A percentile compares a stretch with the other conserved stretches of the same genome.
Conservation (phyloP, 1,284 basidiomycete genomes). For the Trichosporon asahii region DNA sequence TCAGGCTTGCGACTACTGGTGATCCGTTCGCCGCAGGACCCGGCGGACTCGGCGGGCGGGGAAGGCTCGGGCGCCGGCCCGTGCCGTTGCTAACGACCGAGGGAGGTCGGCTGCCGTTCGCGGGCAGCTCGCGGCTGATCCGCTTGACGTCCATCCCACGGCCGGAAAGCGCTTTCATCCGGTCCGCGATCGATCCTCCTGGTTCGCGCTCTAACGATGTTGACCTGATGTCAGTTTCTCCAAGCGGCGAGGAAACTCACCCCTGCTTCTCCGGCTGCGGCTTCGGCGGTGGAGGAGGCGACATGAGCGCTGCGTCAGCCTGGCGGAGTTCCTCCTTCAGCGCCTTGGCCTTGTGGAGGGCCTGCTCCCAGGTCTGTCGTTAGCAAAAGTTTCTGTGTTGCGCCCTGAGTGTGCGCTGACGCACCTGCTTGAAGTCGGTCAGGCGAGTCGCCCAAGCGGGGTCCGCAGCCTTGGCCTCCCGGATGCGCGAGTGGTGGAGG, state of each 20-base stretch:
- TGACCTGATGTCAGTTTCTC: not conserved
- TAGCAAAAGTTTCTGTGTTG: not conserved
- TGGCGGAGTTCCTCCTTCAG: slow-evolving; percentile 37
- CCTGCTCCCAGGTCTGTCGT: slow-evolving; percentile 37
- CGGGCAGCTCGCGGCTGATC: slow-evolving; percentile 33
- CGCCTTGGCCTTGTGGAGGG: slow-evolving; percentile 40
- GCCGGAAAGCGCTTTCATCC: slow-evolving; percentile 48
- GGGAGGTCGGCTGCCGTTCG: not conserved
- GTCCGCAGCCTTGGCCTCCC: slow-evolving; percentile 33
- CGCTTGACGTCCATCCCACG: slow-evolving; percentile 49
- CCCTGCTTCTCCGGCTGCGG: not conserved
- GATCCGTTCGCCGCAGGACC: slow-evolving; percentile 2
- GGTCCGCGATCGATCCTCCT: slow-evolving; percentile 49
- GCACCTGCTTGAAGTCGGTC: slow-evolving; percentile 43
- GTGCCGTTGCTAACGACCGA: slow-evolving; percentile 10
- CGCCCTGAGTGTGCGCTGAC: slow-evolving; percentile 15
- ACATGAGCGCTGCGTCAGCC: slow-evolving; percentile 9
- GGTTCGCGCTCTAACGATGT: slow-evolving; percentile 19
- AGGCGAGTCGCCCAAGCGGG: slow-evolving; percentile 33
- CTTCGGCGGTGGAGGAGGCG: slow-evolving; percentile 15
- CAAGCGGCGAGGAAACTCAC: not conserved
- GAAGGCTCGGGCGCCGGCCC: slow-evolving; percentile 5
- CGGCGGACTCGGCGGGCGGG: slow-evolving; percentile 6
- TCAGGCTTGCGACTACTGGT: not conserved
- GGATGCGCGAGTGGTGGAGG: slow-evolving; percentile 32